These are phyloP conservation scores for Cicer pinnatifidum DNA, from an alignment of 306 rosid genomes.

Conservation along the genomic window DNA sequence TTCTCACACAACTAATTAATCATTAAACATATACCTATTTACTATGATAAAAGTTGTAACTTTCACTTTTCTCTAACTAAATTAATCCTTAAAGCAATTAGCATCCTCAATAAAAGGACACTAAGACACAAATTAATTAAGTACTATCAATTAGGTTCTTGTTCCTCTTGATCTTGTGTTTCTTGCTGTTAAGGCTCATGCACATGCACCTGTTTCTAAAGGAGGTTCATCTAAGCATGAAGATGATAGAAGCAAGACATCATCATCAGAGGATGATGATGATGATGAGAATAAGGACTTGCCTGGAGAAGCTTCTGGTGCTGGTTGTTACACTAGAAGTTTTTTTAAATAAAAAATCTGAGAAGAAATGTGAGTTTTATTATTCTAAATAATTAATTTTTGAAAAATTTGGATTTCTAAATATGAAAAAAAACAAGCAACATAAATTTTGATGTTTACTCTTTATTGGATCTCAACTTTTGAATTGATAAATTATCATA, in stretches of 20 bases:
- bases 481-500: no score
- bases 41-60: no score
- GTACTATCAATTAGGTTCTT: constrained; percentile 48
- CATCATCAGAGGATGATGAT: background rate
- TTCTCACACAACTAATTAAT: constrained; percentile 10
- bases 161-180: constrained; percentile 68
- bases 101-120: constrained; percentile 39
- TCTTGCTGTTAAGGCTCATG: constrained; percentile 48
- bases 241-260: constrained; percentile 36
- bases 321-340: background rate
- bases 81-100: constrained; percentile 27
- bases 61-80: constrained; percentile 38
- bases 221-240: constrained; percentile 39
- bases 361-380: no score
- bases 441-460: no score
- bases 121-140: background rate
- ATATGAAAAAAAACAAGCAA: no score
- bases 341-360: no score
- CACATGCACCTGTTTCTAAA: constrained; percentile 51
- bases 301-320: constrained; percentile 40
- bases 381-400: no score
- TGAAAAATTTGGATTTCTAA: no score
- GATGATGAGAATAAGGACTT: background rate
- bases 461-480: no score
- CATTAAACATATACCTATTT: constrained; percentile 13